Evolutionary conservation across 495 filamentous ascomycete species (phyloP), one percentile per base, ranked within the genome.

Genomic region (Hyaloscypha variabilis): DNA sequence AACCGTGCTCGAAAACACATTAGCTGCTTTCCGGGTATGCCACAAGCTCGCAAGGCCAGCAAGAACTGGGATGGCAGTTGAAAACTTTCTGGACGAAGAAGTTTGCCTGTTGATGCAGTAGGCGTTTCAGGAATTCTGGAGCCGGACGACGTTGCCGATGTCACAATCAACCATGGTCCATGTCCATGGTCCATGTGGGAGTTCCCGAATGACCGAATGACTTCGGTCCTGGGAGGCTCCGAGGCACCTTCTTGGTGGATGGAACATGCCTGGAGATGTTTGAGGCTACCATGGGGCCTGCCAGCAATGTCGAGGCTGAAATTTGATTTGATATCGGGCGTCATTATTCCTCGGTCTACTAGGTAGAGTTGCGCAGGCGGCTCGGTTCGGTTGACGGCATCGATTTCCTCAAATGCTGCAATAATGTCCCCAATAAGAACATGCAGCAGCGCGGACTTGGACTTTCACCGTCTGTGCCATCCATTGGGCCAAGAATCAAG

Each of bases 81-180:
- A 28, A 25, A 24, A 25, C 8, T 28, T 54, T n/a, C n/a, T n/a
- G n/a, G 51, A 1, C 3, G 28, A 58, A 0, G 29, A 56, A 19
- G 54, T 58, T 58, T 29, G 25, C 17, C 3, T 10, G 54, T 29
- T 58, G 54, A 58, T 34, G 54, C 54, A 58, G 5, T 34, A 13
- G 28, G 26, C 26, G 54, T 58, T 58, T 58, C 54, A 58, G 25
- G 54, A 30, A 21, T 58, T 58, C 26, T 28, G 54, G 26, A 58
- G 54, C 54, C 53, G 6, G 29, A 46, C 17, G 8, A 14, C 4
- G 17, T 46, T 46, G 39, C 39, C 39, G 39, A 46, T 46, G 14
- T 46, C 39, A 46, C 6, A 46, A 8, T 17, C 39, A 46, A 19
- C 6, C 8, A 8, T 34, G 31, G 31, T 1, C 8, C 8, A 3